Base-by-base conservation (phyloP, 805 yeast species). In the Candida tallmaniae region DNA sequence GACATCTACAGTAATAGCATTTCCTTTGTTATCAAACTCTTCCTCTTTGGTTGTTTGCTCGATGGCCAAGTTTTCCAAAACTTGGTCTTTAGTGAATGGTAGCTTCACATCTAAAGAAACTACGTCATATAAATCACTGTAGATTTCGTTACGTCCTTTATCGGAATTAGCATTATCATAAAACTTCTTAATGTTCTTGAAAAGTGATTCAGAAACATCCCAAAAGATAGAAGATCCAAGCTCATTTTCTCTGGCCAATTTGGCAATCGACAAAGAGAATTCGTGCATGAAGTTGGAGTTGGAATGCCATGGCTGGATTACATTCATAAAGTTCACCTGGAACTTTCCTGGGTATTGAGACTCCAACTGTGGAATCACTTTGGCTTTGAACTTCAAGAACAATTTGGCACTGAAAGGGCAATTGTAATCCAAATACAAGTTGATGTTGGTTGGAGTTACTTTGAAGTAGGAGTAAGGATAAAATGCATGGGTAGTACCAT, bases 271-370 rank as follows among this genome's bases (percentile, higher is more conserved):
- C 17, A 87, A 55, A 0, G 83, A 70, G 27, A 83, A 82, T 51
- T 87, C 95, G 52, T 82, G 81, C 25, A 78, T 63, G 23, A 76
- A 58, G 4, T 75, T 71, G 1, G 90, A 80, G 36, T 78, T 75
- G 28, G 89, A 80, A 54, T 87, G 96, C 95, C 95, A 87, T 45
- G 94, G 93, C 62, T 87, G 96, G n/a, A 83, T 68, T 26, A 80
- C 87, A 50, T 84, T 81, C 41, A 78, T 71, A 55, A 81, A 76
- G 8, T 78, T 73, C 41, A 84, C 70, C 44, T 76, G 74, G 46
- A 80, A 74, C 40, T 71, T 54, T 38, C 67, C 68, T 1, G 79
- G 73, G 33, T 65, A 59, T 35, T 66, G 58, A 20, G 55, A 42
- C 31, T 70, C 65, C 30, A 80, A 57, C 19, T 51, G 41, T 13